Conservation (phyloP, 2,329 filamentous ascomycete genomes). For the Aspergillus flavus region DNA sequence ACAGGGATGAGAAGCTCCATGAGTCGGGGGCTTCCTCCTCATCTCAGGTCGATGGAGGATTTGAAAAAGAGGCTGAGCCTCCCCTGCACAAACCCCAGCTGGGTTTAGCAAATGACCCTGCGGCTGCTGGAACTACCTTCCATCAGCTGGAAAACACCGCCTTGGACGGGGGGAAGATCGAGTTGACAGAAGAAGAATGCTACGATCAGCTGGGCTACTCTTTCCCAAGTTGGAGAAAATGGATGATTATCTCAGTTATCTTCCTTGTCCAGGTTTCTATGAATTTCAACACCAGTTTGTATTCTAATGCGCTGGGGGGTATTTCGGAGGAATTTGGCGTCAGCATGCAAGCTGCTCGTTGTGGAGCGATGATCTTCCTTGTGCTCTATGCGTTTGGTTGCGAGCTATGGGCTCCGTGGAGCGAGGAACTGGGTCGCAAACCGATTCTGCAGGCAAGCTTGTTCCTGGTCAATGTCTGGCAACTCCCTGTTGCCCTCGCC, state of each 20-base stretch:
- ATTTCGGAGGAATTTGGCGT: constrained; percentile 70
- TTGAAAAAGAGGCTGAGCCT: constrained; percentile 17
- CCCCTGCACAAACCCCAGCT: constrained; percentile 16
- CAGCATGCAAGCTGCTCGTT: constrained; percentile 67
- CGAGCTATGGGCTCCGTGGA: constrained; percentile 87
- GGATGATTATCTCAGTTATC: constrained; percentile 72
- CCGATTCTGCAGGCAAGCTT: constrained; percentile 73
- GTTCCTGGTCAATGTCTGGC: constrained; percentile 76
- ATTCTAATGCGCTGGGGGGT: constrained; percentile 68
- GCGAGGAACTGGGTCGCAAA: constrained; percentile 78
- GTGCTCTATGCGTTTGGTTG: constrained; percentile 82
- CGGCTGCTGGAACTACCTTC: constrained; percentile 19
- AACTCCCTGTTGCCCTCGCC: constrained; percentile 71
- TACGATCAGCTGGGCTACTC: constrained; percentile 67
- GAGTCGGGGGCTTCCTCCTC: constrained; percentile 38
- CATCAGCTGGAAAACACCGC: constrained; percentile 30
- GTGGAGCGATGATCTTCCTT: constrained; percentile 77
- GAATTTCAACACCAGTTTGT: constrained; percentile 78
- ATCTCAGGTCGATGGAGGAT: constrained; percentile 32
- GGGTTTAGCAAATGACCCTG: constrained; percentile 14
- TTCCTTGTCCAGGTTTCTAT: constrained; percentile 75
- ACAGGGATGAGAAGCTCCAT: constrained; percentile 28
- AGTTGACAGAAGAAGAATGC: constrained; percentile 60
- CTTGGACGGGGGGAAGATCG: constrained; percentile 26
- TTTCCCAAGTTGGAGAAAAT: constrained; percentile 66